Base-by-base conservation (phyloP, 2,329 filamentous ascomycete species). In the Diaporthe eres region DNA sequence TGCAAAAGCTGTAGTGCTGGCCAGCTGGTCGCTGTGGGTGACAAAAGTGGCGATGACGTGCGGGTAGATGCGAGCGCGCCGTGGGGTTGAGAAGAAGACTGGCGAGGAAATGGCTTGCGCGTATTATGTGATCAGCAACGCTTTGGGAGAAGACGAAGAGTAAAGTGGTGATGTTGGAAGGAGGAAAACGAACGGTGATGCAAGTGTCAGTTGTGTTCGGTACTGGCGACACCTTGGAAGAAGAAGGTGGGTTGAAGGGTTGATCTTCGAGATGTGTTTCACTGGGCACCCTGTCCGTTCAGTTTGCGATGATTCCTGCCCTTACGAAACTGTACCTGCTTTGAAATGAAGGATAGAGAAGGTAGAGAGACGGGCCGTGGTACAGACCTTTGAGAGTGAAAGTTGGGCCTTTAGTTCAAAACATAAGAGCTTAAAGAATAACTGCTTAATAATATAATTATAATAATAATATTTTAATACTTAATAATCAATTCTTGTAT, bases 401-500 rank as follows among this genome's bases (percentile, higher is more conserved):
- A 39, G 37, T 12, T 31, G 31, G 31, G 31, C 31, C 31, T 31
- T 31, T 31, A 31, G 5, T n/a, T n/a, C n/a, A n/a, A 3, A 31
- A 31, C 31, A 31, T 31, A 6, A 4, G 5, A 31, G 1, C 31
- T 31, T 31, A 31, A 31, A 5, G 5, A 31, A 31, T 5, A 31
- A 31, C 31, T 31, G 5, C 31, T 31, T 31, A 31, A 4, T 31
- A 31, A 31, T 31, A 31, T 31, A 1, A 31, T 31, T n/a, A n/a
- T 31, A 31, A 31, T 31, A 5, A 31, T 31, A 5, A 31, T 31
- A 31, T 31, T 31, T 31, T 31, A 31, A 31, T 31, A 7, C 31
- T 31, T 31, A 31, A 31, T 31, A 7, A 7, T 1, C 1, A 7
- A 31, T 0, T 6, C 6, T 6, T 31, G 6, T 6, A 31, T 6